Evolutionary conservation across 2,329 filamentous ascomycete genomes (phyloP).

Genomic region (Ascosphaera apis): DNA sequence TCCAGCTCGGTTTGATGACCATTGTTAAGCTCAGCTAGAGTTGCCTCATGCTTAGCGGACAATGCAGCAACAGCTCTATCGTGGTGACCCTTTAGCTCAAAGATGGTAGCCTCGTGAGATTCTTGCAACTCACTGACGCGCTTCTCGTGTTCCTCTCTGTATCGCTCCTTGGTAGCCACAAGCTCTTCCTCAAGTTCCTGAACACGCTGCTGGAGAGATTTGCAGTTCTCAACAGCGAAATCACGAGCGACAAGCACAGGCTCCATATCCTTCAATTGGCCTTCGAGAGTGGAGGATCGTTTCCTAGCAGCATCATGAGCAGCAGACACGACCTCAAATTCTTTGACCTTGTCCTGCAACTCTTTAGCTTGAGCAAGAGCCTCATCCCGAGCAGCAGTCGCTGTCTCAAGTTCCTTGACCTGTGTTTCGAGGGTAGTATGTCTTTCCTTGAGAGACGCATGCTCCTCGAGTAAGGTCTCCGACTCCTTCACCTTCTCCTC

Average conservation of each 20-base stretch:
- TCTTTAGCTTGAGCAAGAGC: conserved; percentile 16
- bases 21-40: conserved; percentile 4
- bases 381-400: conserved; percentile 15
- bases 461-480: conserved; percentile 3
- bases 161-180: conserved; percentile 13
- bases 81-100: conserved; percentile 4
- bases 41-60: conserved; percentile 6
- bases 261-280: conserved; percentile 13
- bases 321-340: conserved; percentile 15
- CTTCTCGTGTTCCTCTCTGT: conserved; percentile 12
- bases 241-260: conserved; percentile 8
- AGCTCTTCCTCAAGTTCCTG: conserved; percentile 16
- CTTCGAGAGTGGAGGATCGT: conserved; percentile 12
- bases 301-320: conserved; percentile 13
- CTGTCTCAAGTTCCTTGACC: conserved; percentile 9
- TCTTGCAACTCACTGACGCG: conserved; percentile 10
- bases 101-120: conserved; percentile 3
- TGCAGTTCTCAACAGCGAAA: conserved; percentile 8
- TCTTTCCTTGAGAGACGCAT: conserved; percentile 4
- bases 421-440: conserved; percentile 3
- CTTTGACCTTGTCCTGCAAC: conserved; percentile 14
- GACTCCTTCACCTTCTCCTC: conserved; percentile 3
- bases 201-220: conserved; percentile 7
- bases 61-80: conserved; percentile 6
- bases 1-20: conserved; percentile 6